phyloP scores from a whole-genome alignment of 768 basidiomycete genomes.

The Suillus occidentalis region DNA sequence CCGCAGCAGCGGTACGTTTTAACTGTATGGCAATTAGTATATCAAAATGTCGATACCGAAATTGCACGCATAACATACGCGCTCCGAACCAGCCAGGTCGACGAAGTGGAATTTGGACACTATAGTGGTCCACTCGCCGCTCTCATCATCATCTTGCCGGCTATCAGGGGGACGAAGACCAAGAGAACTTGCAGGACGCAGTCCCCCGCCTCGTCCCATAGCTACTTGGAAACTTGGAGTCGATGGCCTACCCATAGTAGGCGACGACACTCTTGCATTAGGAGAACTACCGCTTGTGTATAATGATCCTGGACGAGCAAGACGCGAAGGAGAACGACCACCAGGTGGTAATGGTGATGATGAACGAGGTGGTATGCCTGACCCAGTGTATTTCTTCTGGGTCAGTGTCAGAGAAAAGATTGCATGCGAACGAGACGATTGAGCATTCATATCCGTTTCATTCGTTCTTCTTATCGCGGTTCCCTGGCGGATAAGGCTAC shows the following conservation, averaged over 20 bases:
- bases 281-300: slow-evolving; percentile 45
- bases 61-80: slow-evolving; percentile 52
- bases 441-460: slow-evolving; percentile 98
- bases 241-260: slow-evolving; percentile 72
- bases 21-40: slow-evolving; percentile 49
- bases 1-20: slow-evolving; percentile 93
- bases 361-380: slow-evolving; percentile 67
- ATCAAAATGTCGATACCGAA: slow-evolving; percentile 3
- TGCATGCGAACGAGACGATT: slow-evolving; percentile 96
- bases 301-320: slow-evolving; percentile 81
- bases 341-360: slow-evolving; percentile 74
- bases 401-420: slow-evolving; percentile 96
- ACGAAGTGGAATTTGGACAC: slow-evolving; percentile 98
- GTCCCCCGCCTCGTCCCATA: slow-evolving; percentile 63
- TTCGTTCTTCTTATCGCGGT: slow-evolving; percentile 91
- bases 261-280: slow-evolving; percentile 61
- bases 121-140: slow-evolving; percentile 85
- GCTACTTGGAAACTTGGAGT: slow-evolving; percentile 80
- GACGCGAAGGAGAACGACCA: slow-evolving; percentile 74
- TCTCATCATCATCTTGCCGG: slow-evolving; percentile 53
- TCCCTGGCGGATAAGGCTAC: slow-evolving; percentile 84
- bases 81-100: slow-evolving; percentile 94
- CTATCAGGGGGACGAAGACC: slow-evolving; percentile 60
- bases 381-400: slow-evolving; percentile 83
- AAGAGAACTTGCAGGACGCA: slow-evolving; percentile 81